These are phyloP conservation scores for Euphorbia lathyris DNA, from an alignment of 345 rosid species.

Conservation along the genomic window DNA sequence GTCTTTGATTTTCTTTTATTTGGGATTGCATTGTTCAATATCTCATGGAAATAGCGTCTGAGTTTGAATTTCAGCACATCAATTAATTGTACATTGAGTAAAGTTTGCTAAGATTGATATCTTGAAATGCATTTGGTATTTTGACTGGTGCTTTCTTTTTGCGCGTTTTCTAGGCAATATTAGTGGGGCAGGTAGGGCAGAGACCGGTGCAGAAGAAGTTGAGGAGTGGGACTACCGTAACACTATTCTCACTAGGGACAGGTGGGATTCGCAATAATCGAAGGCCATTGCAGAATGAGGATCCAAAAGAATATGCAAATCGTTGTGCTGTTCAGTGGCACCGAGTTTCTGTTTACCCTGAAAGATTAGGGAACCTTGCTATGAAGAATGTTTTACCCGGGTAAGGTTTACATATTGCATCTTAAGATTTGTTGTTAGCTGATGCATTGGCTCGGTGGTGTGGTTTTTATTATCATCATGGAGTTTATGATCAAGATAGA, in stretches of 20 bases:
- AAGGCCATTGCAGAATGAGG: constrained; percentile 68
- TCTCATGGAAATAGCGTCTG: neutral
- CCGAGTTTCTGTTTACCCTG: constrained; percentile 71
- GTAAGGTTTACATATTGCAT: constrained; percentile 42
- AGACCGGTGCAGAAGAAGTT: constrained; percentile 72
- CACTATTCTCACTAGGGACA: constrained; percentile 70
- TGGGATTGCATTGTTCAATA: neutral
- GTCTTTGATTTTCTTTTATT: neutral
- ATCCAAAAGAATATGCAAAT: constrained; percentile 70
- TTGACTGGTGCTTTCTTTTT: neutral
- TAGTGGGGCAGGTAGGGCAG: constrained; percentile 91
- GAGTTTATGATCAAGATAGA: neutral
- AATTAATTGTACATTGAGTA: neutral
- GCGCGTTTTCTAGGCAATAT: constrained; percentile 56
- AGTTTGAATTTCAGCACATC: neutral
- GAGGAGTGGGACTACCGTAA: constrained; percentile 52
- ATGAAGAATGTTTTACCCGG: constrained; percentile 68
- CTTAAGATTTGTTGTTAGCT: neutral
- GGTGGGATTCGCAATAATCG: constrained; percentile 83
- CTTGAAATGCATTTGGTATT: neutral
- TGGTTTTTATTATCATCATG: neutral
- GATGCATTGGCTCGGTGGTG: neutral
- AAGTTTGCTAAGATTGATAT: neutral
- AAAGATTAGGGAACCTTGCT: constrained; percentile 48
- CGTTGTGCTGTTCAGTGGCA: constrained; percentile 83